These are phyloP conservation scores for Leishmania gerbilli DNA, from an alignment of 208 protist species.

Conservation along the genomic window DNA sequence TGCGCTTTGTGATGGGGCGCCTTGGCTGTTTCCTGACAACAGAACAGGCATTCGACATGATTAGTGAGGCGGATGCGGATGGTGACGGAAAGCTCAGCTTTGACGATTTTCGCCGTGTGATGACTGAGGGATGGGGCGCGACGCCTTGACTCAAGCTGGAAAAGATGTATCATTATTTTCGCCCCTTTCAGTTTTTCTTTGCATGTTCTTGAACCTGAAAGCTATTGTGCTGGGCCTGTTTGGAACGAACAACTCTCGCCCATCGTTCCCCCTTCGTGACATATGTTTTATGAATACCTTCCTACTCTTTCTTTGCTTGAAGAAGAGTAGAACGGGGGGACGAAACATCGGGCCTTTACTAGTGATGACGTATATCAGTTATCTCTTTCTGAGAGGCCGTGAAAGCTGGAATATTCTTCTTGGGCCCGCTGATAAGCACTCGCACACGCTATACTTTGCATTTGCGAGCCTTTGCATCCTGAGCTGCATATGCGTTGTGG, in stretches of 20 bases:
- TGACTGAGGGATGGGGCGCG: slow-evolving; percentile 48
- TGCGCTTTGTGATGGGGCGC: slow-evolving; percentile 92
- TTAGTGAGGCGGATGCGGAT: slow-evolving; percentile 87
- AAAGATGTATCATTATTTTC: slow-evolving; percentile 5
- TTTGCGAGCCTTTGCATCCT: neutral
- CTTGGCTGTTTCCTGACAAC: slow-evolving; percentile 91
- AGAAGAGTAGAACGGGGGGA: neutral
- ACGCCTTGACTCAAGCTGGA: slow-evolving; percentile 4
- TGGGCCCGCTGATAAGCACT: neutral
- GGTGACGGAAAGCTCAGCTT: slow-evolving; percentile 90
- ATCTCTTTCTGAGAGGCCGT: neutral
- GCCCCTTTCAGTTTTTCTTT: neutral
- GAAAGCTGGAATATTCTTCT: neutral
- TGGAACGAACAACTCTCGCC: neutral
- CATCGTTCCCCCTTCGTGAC: neutral
- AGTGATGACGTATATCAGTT: neutral
- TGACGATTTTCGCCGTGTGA: slow-evolving; percentile 89
- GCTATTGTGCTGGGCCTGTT: slow-evolving; percentile 14
- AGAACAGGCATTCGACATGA: slow-evolving; percentile 94
- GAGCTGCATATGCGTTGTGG: neutral
- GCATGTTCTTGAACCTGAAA: slow-evolving; percentile 2
- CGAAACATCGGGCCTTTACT: neutral
- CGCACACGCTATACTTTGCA: neutral
- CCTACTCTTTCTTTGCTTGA: neutral
- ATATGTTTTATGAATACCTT: slow-evolving; percentile 8